Percentiles rank a stretch among this genome's conserved stretches.
Conservation (phyloP, 179 eudicot genomes). For the Nepenthes alata region DNA sequence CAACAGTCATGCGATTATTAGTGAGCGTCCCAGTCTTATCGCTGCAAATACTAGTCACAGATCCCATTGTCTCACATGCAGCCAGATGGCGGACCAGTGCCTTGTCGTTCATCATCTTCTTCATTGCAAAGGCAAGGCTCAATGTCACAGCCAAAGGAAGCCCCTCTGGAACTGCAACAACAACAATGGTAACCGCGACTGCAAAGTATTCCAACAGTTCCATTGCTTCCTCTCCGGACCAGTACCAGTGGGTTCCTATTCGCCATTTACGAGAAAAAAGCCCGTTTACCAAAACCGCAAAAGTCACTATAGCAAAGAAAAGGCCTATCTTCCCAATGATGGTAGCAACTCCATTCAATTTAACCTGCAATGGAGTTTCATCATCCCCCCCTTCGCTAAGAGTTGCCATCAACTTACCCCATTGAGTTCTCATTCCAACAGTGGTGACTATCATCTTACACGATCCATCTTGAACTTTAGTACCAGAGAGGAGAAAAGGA, state of each 20-base stretch:
- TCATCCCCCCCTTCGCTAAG: constrained; percentile 90
- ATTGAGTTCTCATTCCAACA: constrained; percentile 96
- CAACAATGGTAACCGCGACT: constrained; percentile 84
- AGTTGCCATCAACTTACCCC: constrained; percentile 93
- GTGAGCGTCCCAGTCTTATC: constrained; percentile 93
- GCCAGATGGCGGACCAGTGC: constrained; percentile 91
- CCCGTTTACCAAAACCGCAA: constrained; percentile 74
- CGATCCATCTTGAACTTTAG: constrained; percentile 92
- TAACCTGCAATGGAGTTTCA: constrained; percentile 89
- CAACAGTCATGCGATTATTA: constrained; percentile 85
- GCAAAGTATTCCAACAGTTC: constrained; percentile 79
- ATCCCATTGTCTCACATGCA: constrained; percentile 98
- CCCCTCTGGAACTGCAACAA: constrained; percentile 98
- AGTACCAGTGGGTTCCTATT: constrained; percentile 38
- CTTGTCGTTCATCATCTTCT: constrained; percentile 95
- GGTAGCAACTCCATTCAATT: constrained; percentile 89
- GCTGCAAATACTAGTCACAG: constrained; percentile 82
- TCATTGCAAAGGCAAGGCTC: constrained; percentile 95
- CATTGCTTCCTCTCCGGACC: constrained; percentile 77
- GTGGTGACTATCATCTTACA: constrained; percentile 88
- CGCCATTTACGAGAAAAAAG: constrained; percentile 45
- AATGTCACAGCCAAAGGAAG: constrained; percentile 87
- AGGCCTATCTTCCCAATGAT: constrained; percentile 86
- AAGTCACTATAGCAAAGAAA: constrained; percentile 74
- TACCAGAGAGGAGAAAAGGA: constrained; percentile 79